Evolutionary conservation across 2,329 filamentous ascomycete genomes (phyloP).

Genomic region (Colletotrichum chrysophilum): DNA sequence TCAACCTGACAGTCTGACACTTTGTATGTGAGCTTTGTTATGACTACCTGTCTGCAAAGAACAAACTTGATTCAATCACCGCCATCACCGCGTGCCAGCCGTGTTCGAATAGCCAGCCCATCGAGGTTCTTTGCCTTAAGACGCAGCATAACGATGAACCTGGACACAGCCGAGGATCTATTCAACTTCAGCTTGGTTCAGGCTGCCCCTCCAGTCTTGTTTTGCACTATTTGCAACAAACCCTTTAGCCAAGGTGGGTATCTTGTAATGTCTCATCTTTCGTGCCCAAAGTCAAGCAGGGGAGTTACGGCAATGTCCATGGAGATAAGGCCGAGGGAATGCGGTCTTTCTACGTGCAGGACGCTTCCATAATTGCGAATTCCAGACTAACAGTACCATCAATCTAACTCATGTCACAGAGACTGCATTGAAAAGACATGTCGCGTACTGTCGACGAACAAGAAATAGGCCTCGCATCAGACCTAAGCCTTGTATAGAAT

Average conservation of each 20-base stretch:
- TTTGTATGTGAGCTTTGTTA: too few species aligned
- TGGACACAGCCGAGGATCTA: neutral
- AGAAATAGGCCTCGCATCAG: neutral
- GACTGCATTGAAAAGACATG: neutral
- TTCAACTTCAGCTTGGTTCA: neutral
- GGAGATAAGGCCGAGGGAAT: neutral
- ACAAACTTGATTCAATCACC: neutral
- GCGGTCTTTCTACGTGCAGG: neutral
- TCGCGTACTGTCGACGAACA: conserved; percentile 2
- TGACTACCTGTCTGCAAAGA: neutral
- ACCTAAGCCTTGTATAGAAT: conserved; percentile 10
- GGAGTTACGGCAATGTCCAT: neutral
- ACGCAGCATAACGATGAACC: neutral
- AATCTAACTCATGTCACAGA: neutral
- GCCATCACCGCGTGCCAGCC: neutral
- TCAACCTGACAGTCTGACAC: neutral
- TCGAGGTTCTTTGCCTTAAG: neutral
- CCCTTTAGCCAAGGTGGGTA: conserved; percentile 7
- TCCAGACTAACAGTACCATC: neutral
- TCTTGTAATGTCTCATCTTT: neutral
- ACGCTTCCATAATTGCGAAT: neutral
- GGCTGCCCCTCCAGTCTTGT: neutral
- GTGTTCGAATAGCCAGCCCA: neutral
- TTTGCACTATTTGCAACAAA: conserved; percentile 13
- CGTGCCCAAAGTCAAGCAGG: neutral